Percentiles rank a stretch among this genome's conserved stretches.
Conservation (phyloP, 1,284 basidiomycete species). For the Cryptococcus sp. region DNA sequence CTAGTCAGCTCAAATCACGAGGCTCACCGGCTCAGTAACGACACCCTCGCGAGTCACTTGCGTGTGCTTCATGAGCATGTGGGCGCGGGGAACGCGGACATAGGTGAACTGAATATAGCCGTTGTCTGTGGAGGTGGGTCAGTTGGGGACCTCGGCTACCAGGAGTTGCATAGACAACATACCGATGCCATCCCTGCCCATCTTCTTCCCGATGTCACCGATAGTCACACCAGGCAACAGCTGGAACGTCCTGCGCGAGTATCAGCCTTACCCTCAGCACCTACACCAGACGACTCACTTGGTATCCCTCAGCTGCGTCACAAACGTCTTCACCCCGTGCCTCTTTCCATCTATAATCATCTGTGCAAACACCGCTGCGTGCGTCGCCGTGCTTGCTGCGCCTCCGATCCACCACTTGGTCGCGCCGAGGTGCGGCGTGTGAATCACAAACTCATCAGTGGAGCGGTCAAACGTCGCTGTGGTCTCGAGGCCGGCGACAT, state of each 20-base stretch:
- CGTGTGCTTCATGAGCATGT: constrained; percentile 61
- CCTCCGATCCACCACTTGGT: constrained; percentile 61
- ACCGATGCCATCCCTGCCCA: constrained; percentile 58
- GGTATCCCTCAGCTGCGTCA: constrained; percentile 56
- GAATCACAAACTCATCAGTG: constrained; percentile 58
- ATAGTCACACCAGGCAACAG: constrained; percentile 56
- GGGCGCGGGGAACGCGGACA: constrained; percentile 56
- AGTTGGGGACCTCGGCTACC: neutral
- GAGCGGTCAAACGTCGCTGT: constrained; percentile 57
- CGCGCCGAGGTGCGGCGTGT: constrained; percentile 55
- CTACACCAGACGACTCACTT: constrained; percentile 42
- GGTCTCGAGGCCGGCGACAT: constrained; percentile 59
- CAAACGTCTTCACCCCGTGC: constrained; percentile 59
- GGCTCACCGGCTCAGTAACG: constrained; percentile 46
- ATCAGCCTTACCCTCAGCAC: neutral
- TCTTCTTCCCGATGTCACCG: constrained; percentile 60
- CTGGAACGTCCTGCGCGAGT: constrained; percentile 48
- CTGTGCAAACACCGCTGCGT: constrained; percentile 58
- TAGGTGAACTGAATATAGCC: constrained; percentile 57
- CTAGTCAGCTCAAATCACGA: neutral
- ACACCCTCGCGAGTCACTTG: constrained; percentile 53
- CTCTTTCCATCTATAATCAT: constrained; percentile 56
- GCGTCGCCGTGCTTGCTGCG: constrained; percentile 58
- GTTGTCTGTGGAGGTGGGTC: constrained; percentile 41
- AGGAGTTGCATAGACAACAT: constrained; percentile 2